Percentiles rank a stretch among this genome's conserved stretches.
Evolutionary conservation across 2,329 filamentous ascomycete genomes (phyloP).

Genomic region (Rhynchosporium agropyri): DNA sequence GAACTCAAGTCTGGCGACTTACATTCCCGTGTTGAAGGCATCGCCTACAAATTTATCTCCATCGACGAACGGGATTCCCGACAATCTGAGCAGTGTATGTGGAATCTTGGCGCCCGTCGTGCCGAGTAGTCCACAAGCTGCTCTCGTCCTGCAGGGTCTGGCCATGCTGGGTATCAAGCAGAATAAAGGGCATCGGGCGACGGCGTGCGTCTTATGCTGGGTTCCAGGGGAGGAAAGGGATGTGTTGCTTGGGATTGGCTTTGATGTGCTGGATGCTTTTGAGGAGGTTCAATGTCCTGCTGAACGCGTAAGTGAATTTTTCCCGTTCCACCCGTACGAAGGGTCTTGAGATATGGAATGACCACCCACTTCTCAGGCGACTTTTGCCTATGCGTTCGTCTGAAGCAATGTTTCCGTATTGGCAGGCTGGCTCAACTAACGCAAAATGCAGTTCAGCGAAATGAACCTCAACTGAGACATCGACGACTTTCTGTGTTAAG

Average conservation of each 20-base stretch:
- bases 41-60: neutral
- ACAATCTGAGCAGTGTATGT: constrained; percentile 51
- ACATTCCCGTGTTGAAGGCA: constrained; percentile 58
- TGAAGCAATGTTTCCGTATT: neutral
- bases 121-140: constrained; percentile 62
- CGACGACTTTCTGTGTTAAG: neutral
- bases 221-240: constrained; percentile 50
- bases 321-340: neutral
- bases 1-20: constrained; percentile 59
- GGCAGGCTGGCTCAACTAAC: neutral
- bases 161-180: constrained; percentile 67
- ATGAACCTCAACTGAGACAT: neutral
- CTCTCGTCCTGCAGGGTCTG: constrained; percentile 65
- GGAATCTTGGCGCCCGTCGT: constrained; percentile 70
- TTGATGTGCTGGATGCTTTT: constrained; percentile 76
- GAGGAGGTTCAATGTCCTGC: constrained; percentile 74
- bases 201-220: constrained; percentile 57
- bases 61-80: neutral
- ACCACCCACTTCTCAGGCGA: too few species aligned
- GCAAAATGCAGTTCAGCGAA: neutral
- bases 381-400: too few species aligned
- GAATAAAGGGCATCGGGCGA: constrained; percentile 65
- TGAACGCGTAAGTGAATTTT: constrained; percentile 49
- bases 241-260: constrained; percentile 76
- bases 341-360: neutral